Conservation (phyloP, 768 basidiomycete genomes). For the Tephrocybe sp. region DNA sequence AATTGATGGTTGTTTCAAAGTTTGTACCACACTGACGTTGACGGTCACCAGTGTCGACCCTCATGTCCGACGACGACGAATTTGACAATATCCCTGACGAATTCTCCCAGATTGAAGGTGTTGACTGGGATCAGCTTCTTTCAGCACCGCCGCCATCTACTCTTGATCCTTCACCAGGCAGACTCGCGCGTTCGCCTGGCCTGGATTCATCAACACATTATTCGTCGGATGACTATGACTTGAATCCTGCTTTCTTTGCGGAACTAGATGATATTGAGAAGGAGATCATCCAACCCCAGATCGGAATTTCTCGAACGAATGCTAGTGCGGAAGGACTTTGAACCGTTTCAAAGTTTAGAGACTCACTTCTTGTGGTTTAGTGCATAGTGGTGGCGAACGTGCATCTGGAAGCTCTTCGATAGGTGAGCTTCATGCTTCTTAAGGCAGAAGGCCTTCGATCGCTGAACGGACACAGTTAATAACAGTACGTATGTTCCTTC, state of each 20-base stretch:
- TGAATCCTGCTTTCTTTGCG: slow-evolving; percentile 34
- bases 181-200: slow-evolving; percentile 12
- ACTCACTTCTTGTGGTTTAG: not conserved
- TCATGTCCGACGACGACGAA: slow-evolving; percentile 47
- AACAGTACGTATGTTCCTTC: slow-evolving; percentile 4
- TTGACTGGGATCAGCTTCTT: slow-evolving; percentile 42
- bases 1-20: not conserved
- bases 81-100: slow-evolving; percentile 54
- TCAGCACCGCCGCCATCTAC: slow-evolving; percentile 15
- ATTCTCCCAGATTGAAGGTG: slow-evolving; percentile 47
- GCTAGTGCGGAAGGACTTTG: slow-evolving; percentile 5
- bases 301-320: not conserved
- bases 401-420: not conserved
- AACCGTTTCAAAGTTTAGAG: not conserved
- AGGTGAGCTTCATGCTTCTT: slow-evolving; percentile 7
- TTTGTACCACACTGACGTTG: not conserved
- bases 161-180: slow-evolving; percentile 23
- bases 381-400: not conserved
- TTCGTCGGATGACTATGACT: slow-evolving; percentile 28
- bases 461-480: not conserved
- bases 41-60: not conserved
- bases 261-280: slow-evolving; percentile 48
- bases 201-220: slow-evolving; percentile 19
- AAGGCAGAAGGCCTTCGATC: not conserved
- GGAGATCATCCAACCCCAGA: slow-evolving; percentile 16